These are phyloP conservation scores for Myriosclerotinia curreyana DNA, from an alignment of 2,329 filamentous ascomycete genomes.

Conservation along the genomic window DNA sequence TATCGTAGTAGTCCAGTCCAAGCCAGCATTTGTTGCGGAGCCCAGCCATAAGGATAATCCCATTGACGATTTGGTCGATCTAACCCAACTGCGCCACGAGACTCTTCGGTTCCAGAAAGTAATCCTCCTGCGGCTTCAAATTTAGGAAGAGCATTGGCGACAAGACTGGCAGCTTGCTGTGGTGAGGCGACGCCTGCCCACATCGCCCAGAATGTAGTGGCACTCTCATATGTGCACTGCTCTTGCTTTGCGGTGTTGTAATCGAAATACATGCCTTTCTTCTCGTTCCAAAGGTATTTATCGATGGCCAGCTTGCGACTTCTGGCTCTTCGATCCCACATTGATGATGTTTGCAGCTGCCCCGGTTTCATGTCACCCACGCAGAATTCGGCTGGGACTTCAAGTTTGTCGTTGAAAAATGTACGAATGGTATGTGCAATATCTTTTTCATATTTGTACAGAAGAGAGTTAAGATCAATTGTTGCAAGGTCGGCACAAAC, in stretches of 20 bases:
- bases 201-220: constrained; percentile 95
- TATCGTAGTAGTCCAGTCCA: constrained; percentile 93
- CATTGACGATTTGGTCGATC: constrained; percentile 92
- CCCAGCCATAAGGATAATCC: constrained; percentile 98
- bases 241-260: constrained; percentile 83
- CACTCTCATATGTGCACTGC: constrained; percentile 81
- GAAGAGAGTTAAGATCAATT: constrained; percentile 87
- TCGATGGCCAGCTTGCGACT: constrained; percentile 82
- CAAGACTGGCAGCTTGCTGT: constrained; percentile 79
- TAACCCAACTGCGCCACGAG: constrained; percentile 74
- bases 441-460: constrained; percentile 97
- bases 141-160: constrained; percentile 75
- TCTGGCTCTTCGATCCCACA: constrained; percentile 87
- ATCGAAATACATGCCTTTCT: constrained; percentile 95
- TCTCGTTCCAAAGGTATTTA: constrained; percentile 89
- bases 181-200: constrained; percentile 90
- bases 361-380: constrained; percentile 62
- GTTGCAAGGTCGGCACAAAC: constrained; percentile 86
- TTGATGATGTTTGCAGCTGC: constrained; percentile 74
- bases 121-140: constrained; percentile 88
- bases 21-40: constrained; percentile 95
- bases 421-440: constrained; percentile 83
- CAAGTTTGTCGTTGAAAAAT: constrained; percentile 77
- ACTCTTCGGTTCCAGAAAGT: constrained; percentile 84
- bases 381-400: constrained; percentile 81